Conservation (phyloP, 345 rosid species). For the Atalantia buxifolia region DNA sequence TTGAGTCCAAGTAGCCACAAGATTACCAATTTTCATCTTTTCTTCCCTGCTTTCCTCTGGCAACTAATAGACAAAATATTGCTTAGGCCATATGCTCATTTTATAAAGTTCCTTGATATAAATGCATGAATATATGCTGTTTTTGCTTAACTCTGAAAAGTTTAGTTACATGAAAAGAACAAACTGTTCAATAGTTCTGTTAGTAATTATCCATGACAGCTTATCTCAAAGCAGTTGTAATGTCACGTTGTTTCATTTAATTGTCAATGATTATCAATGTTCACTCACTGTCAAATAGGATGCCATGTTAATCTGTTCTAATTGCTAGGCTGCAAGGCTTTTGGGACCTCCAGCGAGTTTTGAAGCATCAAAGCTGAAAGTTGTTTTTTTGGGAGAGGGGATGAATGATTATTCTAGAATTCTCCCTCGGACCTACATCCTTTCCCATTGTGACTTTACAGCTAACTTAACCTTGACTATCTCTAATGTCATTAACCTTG, state of each 20-base stretch:
- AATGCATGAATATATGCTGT: neutral
- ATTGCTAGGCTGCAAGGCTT: conserved; percentile 63
- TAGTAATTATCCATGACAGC: neutral
- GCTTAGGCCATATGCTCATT: neutral
- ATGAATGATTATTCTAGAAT: conserved; percentile 37
- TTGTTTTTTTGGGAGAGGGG: conserved; percentile 42
- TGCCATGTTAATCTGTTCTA: conserved; percentile 2
- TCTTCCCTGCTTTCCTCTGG: neutral
- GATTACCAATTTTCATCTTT: neutral
- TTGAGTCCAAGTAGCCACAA: neutral
- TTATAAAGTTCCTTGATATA: neutral
- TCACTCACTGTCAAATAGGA: conserved; percentile 4
- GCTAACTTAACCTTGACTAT: conserved; percentile 81
- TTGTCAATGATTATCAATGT: neutral
- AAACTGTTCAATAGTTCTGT: neutral
- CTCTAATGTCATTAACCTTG: conserved; percentile 67
- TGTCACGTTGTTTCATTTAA: neutral
- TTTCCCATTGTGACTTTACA: conserved; percentile 92
- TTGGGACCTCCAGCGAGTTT: conserved; percentile 83
- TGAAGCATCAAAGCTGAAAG: conserved; percentile 80
- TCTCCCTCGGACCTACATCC: conserved; percentile 73
- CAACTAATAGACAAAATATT: neutral
- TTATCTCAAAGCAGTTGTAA: neutral
- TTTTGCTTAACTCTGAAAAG: neutral
- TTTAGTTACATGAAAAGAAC: neutral